These are phyloP conservation scores for Triticum monococcum DNA, from an alignment of 176 grass and related monocot genomes.

Conservation along the genomic window DNA sequence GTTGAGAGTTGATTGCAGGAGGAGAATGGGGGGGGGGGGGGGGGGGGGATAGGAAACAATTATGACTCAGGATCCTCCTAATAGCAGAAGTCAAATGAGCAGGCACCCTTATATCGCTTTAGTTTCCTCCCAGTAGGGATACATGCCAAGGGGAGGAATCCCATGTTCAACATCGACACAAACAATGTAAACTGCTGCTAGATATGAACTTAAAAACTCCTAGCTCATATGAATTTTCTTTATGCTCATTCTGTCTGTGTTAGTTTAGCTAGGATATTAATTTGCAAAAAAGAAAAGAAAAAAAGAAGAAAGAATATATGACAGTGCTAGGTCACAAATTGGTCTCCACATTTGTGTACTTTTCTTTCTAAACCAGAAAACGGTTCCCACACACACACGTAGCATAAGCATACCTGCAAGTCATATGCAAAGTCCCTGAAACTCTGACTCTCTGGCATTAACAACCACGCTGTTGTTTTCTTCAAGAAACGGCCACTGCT, in stretches of 20 bases:
- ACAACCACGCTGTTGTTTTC: neutral
- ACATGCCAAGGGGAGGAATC: neutral
- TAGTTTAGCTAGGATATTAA: neutral
- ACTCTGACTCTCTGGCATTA: neutral
- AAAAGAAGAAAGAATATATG: neutral
- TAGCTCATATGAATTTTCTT: neutral
- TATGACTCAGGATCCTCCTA: neutral
- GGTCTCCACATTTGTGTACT: neutral
- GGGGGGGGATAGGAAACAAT: slow-evolving; percentile 13
- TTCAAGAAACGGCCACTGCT: slow-evolving; percentile 41
- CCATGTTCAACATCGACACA: neutral
- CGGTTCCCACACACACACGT: neutral
- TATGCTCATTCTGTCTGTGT: neutral
- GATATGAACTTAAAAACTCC: neutral
- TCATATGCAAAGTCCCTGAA: neutral
- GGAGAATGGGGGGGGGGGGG: neutral
- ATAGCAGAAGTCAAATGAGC: slow-evolving; percentile 37
- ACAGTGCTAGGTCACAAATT: neutral
- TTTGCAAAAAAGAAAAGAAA: neutral
- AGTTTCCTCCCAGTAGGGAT: slow-evolving; percentile 17
- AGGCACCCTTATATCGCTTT: slow-evolving; percentile 32
- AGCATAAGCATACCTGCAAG: slow-evolving; percentile 1
- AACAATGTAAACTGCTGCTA: neutral
- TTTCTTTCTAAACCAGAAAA: neutral
- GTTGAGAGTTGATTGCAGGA: neutral